A percentile compares a stretch with the other conserved stretches of the same genome.
Evolutionary conservation across 2,329 filamentous ascomycete genomes (phyloP).

Genomic region (Coniochaeta hoffmannii): DNA sequence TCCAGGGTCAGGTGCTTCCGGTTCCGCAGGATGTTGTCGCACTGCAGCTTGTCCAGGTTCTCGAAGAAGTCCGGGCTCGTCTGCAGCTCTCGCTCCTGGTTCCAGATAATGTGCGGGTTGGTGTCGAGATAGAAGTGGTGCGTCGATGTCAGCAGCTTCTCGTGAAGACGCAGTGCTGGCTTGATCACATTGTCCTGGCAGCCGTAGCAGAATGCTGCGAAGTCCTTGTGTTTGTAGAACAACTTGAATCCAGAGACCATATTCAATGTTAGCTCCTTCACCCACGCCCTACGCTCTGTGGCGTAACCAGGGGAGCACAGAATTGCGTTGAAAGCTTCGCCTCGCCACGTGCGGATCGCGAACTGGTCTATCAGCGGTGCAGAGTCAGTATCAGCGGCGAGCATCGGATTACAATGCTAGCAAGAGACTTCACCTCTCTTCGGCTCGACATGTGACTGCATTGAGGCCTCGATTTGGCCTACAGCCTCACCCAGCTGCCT

Average conservation of each 20-base stretch:
- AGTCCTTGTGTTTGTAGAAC: constrained; percentile 19
- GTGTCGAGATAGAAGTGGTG: constrained; percentile 29
- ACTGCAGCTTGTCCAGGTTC: constrained; percentile 23
- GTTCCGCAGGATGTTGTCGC: constrained; percentile 28
- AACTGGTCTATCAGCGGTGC: constrained; percentile 22
- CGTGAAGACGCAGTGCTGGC: constrained; percentile 28
- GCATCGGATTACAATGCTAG: background rate
- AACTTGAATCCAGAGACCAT: constrained; percentile 20
- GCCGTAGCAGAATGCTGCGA: constrained; percentile 13
- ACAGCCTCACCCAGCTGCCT: constrained; percentile 10
- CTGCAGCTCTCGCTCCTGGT: constrained; percentile 14
- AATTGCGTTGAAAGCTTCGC: constrained; percentile 28
- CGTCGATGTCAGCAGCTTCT: constrained; percentile 30
- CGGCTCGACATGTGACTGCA: constrained; percentile 26
- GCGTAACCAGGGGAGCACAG: constrained; percentile 22
- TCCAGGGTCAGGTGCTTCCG: constrained; percentile 25
- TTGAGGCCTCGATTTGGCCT: constrained; percentile 24
- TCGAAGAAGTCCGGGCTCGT: constrained; percentile 22
- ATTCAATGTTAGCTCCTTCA: constrained; percentile 19
- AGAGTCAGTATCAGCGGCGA: background rate
- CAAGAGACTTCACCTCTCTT: constrained; percentile 23
- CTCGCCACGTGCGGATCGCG: constrained; percentile 27
- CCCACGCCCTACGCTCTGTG: constrained; percentile 14
- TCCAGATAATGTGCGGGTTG: constrained; percentile 21
- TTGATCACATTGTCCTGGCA: constrained; percentile 21